A percentile compares a stretch with the other conserved stretches of the same genome.
Evolutionary conservation across 768 basidiomycete genomes (phyloP).

Genomic region (Suillus sp.): DNA sequence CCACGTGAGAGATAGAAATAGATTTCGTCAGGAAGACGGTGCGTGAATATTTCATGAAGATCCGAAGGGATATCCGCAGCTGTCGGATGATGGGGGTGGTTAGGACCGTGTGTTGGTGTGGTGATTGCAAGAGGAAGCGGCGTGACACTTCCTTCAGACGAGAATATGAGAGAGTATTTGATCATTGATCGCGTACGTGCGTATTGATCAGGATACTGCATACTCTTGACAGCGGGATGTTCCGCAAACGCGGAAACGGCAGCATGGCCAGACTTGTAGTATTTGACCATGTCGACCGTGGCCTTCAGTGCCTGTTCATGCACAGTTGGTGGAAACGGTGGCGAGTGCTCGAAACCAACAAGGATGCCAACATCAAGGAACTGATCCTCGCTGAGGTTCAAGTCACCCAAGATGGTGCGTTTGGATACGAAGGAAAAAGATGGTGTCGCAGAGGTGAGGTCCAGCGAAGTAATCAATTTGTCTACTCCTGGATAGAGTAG

Average conservation of each 20-base stretch:
- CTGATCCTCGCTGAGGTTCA: slow-evolving; percentile 79
- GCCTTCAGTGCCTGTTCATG: slow-evolving; percentile 83
- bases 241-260: slow-evolving; percentile 78
- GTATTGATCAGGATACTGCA: slow-evolving; percentile 83
- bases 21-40: slow-evolving; percentile 92
- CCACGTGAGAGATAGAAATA: slow-evolving; percentile 97
- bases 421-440: slow-evolving; percentile 88
- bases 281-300: slow-evolving; percentile 89
- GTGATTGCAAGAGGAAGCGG: slow-evolving; percentile 76
- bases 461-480: slow-evolving; percentile 86
- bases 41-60: slow-evolving; percentile 92
- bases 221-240: slow-evolving; percentile 78
- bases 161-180: slow-evolving; percentile 88
- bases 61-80: slow-evolving; percentile 88
- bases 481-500: slow-evolving; percentile 87
- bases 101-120: slow-evolving; percentile 51
- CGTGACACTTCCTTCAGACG: slow-evolving; percentile 80
- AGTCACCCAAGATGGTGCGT: slow-evolving; percentile 63
- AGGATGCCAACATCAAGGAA: slow-evolving; percentile 94
- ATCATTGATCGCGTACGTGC: slow-evolving; percentile 90
- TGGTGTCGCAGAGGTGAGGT: slow-evolving; percentile 66
- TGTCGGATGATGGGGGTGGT: slow-evolving; percentile 68
- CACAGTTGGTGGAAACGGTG: slow-evolving; percentile 78
- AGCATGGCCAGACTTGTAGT: slow-evolving; percentile 87
- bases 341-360: slow-evolving; percentile 83